Evolutionary conservation across 2,329 filamentous ascomycete genomes (phyloP), one percentile per base, ranked within the genome.

Genomic region (Daldinia eschscholtzii): DNA sequence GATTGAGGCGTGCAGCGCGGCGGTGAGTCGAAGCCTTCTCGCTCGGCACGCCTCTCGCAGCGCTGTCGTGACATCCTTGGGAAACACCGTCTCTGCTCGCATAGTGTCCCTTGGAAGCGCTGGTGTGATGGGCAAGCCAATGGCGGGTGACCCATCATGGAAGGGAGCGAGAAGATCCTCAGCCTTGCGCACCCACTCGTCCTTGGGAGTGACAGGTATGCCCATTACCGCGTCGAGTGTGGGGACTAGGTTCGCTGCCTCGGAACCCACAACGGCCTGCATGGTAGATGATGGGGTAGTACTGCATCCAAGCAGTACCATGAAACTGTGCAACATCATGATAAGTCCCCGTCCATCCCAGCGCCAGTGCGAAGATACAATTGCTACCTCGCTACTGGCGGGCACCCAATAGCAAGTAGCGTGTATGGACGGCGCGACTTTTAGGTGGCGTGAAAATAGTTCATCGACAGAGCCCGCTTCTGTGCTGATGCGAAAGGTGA

Each of bases 341-440:
- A 64, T 33, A 15, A 56, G n/a, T 6, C 67, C 67, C 9, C 63
- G 60, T 7, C 67, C 67, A 15, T 70, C 67, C 50, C 56, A 61
- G 10, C 60, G 60, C 64, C 64, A 67, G 30, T 70, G 67, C 12
- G 66, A 28, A 9, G 66, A 61, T 6, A 68, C 52, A 5, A 65
- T 39, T 0, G 53, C 61, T 0, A 68, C 33, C 46, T 68, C 66
- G 35, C 30, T 33, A 39, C 61, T 65, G 3, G 50, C 30, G 44
- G 61, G 53, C 6, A 68, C 42, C 66, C 66, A 68, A 28, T 68
- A 33, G 18, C 66, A 68, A n/a, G 66, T 64, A 33, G 66, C 57
- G 18, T 53, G 5, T 3, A 7, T 15, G 6, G 66, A 57, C 28
- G 55, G 52, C 6, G 61, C 57, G 33, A 65, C 61, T 20, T 57